These are phyloP conservation scores for Quercus variabilis DNA, from an alignment of 306 rosid genomes.

Conservation along the genomic window DNA sequence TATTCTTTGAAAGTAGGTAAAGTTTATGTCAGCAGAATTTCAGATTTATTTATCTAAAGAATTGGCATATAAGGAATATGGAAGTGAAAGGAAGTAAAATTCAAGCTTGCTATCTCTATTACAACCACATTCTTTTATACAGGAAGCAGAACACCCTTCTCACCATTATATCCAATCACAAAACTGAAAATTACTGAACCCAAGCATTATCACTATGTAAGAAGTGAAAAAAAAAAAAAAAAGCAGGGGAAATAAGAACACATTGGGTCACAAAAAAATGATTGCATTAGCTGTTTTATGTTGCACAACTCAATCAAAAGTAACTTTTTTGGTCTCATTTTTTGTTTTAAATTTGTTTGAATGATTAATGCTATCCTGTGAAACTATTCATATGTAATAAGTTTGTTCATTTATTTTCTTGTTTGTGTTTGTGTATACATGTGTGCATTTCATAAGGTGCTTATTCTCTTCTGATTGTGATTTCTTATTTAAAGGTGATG, in stretches of 20 bases:
- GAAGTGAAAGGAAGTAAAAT: not conserved
- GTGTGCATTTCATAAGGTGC: not conserved
- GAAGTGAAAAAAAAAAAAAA: not conserved
- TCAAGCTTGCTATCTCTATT: not conserved
- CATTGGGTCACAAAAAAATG: not conserved
- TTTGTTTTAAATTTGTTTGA: not conserved
- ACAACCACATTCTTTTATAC: not conserved
- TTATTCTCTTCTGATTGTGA: slow-evolving; percentile 17
- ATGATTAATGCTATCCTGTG: not conserved
- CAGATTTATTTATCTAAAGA: not conserved
- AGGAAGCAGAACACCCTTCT: not conserved
- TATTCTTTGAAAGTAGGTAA: not conserved
- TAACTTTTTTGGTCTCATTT: not conserved
- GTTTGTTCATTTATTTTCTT: not conserved
- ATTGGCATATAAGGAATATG: not conserved
- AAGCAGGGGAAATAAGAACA: not conserved
- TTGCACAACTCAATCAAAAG: not conserved
- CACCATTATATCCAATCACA: not conserved
- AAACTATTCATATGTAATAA: not conserved
- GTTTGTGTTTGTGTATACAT: not conserved
- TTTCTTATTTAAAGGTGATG: slow-evolving; percentile 40
- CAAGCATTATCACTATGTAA: not conserved
- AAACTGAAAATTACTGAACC: not conserved
- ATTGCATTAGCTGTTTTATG: not conserved
- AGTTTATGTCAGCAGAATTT: not conserved